Base-by-base conservation (phyloP, 177 flowering plant species). In the Tripterygium wilfordii region DNA sequence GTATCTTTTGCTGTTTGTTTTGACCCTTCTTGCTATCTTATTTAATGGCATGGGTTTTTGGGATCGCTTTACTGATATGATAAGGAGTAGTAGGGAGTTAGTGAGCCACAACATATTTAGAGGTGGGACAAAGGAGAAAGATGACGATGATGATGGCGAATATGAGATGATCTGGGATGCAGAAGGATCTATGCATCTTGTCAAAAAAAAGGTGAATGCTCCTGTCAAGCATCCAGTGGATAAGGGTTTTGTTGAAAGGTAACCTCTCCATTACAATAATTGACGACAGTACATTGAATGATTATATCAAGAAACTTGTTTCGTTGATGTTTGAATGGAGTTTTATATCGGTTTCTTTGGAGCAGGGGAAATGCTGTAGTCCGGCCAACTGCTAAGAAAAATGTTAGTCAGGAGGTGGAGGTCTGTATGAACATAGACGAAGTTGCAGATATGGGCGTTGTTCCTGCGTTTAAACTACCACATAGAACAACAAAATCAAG, bases 151-250 rank as follows among this genome's bases (percentile, higher is more conserved):
- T 22, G 58, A 64, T 45, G 75, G 77, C 61, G 96, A 85, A 40
- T 91, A 79, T 57, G 98, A 91, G 63, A 78, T 75, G 90, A 55
- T 88, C n/a, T 91, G 98, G 98, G 95, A 83, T 74, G 92, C 95
- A 28, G 98, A 91, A 65, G 96, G 96, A 37, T 59, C 79, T 2
- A 83, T 88, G 92, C 96, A 88, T 65, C 80, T 88, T 25, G 64
- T 91, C 41, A 85, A 72, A 63, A 91, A 74, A 69, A 18, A 68
- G 8, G 9, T 40, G 7, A 58, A 65, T 23, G 54, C 55, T 26
- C 51, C 73, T 3, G n/a, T 46, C 25, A 27, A 44, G 45, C 31
- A 22, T 56, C 33, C 72, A 31, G 70, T 37, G 40, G 83, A 74
- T 25, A 54, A 36, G 4, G 63, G 42, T 49, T 53, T 58, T 7